These are phyloP conservation scores for Monilinia laxa DNA, from an alignment of 2,329 filamentous ascomycete genomes.

Conservation along the genomic window DNA sequence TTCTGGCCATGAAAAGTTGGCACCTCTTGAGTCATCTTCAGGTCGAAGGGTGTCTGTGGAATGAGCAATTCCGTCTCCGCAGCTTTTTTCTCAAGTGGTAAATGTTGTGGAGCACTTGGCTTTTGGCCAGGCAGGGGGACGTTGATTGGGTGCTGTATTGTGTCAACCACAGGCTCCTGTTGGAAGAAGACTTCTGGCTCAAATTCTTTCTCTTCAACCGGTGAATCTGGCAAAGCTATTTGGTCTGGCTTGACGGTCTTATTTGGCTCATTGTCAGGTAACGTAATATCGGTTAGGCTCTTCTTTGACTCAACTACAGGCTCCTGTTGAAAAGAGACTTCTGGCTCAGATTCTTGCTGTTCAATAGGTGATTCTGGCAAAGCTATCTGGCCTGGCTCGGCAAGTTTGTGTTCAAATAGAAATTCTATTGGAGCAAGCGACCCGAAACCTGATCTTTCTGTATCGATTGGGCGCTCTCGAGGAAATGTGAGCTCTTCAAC, in stretches of 20 bases:
- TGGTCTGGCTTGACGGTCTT: background rate
- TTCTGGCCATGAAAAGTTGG: background rate
- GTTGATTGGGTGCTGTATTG: background rate
- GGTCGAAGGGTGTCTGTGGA: background rate
- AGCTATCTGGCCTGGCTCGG: conserved; percentile 2
- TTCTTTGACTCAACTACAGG: background rate
- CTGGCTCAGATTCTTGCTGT: background rate
- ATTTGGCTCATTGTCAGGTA: background rate
- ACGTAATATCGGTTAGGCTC: no score
- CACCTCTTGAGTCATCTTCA: background rate
- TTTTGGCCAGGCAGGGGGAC: background rate
- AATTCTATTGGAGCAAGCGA: background rate
- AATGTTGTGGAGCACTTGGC: background rate
- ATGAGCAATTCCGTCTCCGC: background rate
- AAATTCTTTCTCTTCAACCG: background rate
- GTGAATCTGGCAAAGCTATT: conserved; percentile 8
- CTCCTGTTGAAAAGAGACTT: background rate
- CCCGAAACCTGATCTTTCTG: background rate
- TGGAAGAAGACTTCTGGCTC: background rate
- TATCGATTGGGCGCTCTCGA: background rate
- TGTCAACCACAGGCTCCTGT: background rate
- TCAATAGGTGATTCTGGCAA: conserved; percentile 2
- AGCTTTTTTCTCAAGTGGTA: background rate
- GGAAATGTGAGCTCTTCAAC: background rate
- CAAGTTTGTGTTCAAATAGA: background rate